Percentiles rank a stretch among this genome's conserved stretches.
Evolutionary conservation across 2,329 filamentous ascomycete genomes (phyloP).

Genomic region (Fusarium sp.): DNA sequence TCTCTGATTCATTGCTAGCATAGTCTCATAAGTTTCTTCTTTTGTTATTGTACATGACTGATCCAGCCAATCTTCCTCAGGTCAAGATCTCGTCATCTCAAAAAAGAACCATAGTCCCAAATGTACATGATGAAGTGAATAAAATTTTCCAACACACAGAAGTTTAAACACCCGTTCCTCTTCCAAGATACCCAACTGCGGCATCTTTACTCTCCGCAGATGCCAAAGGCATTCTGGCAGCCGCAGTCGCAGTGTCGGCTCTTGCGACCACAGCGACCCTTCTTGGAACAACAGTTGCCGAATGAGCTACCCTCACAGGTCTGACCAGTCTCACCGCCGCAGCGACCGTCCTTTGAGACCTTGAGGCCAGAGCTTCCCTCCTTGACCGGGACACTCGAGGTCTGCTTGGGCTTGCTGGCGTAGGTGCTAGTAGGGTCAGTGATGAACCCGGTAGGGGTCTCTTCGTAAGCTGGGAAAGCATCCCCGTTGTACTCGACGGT

Average conservation of each 20-base stretch:
- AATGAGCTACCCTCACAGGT: conserved; percentile 54
- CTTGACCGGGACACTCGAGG: conserved; percentile 17
- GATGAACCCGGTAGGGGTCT: conserved; percentile 16
- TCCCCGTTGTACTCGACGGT: conserved; percentile 22
- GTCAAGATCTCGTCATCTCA: conserved; percentile 13
- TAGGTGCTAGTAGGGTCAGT: conserved; percentile 14
- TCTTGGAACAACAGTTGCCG: conserved; percentile 55
- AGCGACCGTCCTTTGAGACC: conserved; percentile 52
- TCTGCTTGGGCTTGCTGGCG: conserved; percentile 27
- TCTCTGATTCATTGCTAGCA: conserved; percentile 24
- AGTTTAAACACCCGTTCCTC: not conserved
- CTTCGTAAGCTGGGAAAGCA: conserved; percentile 14
- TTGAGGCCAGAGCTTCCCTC: conserved; percentile 32
- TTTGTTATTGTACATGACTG: conserved; percentile 10
- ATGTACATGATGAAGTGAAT: conserved; percentile 41
- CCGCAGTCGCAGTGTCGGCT: conserved; percentile 49
- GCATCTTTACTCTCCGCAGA: conserved; percentile 41
- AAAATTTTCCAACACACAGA: not conserved
- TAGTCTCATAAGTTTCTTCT: conserved; percentile 4
- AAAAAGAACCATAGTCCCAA: conserved; percentile 29
- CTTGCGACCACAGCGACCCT: conserved; percentile 51
- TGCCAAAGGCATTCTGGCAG: conserved; percentile 50
- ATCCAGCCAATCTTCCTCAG: conserved; percentile 22
- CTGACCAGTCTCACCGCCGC: conserved; percentile 51
- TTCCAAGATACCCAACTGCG: not conserved